These are phyloP conservation scores for Knoxdaviesia capensis DNA, from an alignment of 2,329 filamentous ascomycete genomes.

Conservation along the genomic window DNA sequence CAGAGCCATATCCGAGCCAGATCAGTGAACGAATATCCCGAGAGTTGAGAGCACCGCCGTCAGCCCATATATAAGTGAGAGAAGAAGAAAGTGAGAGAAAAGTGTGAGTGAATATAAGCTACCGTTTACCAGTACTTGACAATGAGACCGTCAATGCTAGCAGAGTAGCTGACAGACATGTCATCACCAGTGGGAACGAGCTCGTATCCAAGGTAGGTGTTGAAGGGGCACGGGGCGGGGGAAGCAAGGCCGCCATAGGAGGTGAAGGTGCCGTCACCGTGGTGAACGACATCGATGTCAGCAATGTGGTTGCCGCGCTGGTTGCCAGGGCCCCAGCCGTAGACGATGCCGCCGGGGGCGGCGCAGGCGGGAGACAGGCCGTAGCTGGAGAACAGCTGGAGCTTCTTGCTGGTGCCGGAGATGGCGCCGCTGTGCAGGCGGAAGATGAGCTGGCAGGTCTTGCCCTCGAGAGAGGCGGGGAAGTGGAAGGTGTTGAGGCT, in stretches of 20 bases:
- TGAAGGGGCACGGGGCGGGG: conserved; percentile 1
- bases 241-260: not conserved
- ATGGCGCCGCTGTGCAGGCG: conserved; percentile 7
- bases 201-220: conserved; percentile 2
- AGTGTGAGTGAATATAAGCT: not conserved
- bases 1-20: too few species aligned
- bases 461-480: conserved; percentile 6
- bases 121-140: not conserved
- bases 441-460: conserved; percentile 11
- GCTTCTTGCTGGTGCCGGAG: conserved; percentile 7
- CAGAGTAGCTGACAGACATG: conserved; percentile 1
- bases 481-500: conserved; percentile 12
- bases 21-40: too few species aligned
- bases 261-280: conserved; percentile 2
- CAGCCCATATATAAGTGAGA: not conserved
- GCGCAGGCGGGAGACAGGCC: conserved; percentile 7
- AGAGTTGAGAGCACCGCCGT: not conserved
- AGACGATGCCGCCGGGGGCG: not conserved
- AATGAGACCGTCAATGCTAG: conserved; percentile 2
- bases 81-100: not conserved
- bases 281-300: conserved; percentile 4
- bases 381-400: conserved; percentile 11
- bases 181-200: conserved; percentile 3
- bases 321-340: conserved; percentile 9
- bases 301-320: conserved; percentile 9